Evolutionary conservation across 208 protist genomes (phyloP), one percentile per base, ranked within the genome.

Genomic region (Acanthamoeba pearcei): DNA sequence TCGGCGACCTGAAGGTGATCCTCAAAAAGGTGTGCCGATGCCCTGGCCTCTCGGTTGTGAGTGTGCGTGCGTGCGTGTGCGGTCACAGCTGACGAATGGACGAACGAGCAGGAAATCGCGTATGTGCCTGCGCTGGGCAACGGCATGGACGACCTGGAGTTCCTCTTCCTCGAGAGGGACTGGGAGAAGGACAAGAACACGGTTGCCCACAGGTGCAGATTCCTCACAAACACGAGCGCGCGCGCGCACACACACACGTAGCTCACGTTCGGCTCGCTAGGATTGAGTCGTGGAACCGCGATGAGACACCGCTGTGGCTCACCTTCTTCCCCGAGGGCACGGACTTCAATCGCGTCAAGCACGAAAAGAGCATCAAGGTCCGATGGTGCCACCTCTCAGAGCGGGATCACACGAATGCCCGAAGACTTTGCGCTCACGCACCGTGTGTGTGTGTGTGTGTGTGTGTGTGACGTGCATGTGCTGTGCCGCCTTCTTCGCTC

Each of bases 301-400:
- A 94, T 19, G 53, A 94, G 0, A n/a, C 46, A 8, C 38, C 68
- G 3, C 76, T 94, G 49, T 94, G 91, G 91, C 55, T 94, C 38
- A 86, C 91, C 53, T 86, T 94, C 72, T 94, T 94, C 53, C 91
- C 91, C 42, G 91, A 94, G 55, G 91, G 91, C 66, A 94, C 91
- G 10, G 91, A 94, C 57, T 94, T 86, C 53, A 86, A 51, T 64
- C 55, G 35, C 22, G 19, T 68, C 17, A 94, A 94, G 49, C 70
- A 72, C 57, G 51, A 86, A 46, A 53, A n/a, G 27, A 72, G 91
- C 35, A 64, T 86, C 91, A 94, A 86, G 91, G 91, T 94, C 22
- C 9, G 27, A 10, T 3, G 19, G 10, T 42, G 42, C 51, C 22
- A 13, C n/a, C 19, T 89, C 32, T 32, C 42, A 46, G 42, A 46